A percentile compares a stretch with the other conserved stretches of the same genome.
These are phyloP conservation scores for Takashimella koratensis DNA, from an alignment of 1,284 basidiomycete genomes.

Conservation along the genomic window DNA sequence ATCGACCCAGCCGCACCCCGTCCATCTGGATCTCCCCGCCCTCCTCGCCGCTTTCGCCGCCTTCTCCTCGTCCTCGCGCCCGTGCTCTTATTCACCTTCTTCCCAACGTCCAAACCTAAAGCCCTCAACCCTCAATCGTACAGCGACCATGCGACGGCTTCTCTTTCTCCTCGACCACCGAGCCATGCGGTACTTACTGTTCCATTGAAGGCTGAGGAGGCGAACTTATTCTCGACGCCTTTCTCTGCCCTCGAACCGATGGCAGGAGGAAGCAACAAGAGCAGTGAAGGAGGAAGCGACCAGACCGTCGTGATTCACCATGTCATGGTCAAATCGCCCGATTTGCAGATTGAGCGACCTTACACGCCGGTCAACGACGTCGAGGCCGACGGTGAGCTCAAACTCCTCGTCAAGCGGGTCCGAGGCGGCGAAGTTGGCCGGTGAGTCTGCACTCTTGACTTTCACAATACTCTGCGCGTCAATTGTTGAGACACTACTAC, in stretches of 20 bases:
- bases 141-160: conserved; percentile 27
- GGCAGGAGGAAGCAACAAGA: too few species aligned
- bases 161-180: conserved; percentile 17
- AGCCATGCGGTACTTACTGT: conserved; percentile 30
- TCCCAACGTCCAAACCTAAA: not conserved
- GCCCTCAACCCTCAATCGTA: conserved; percentile 31
- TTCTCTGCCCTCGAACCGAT: too few species aligned
- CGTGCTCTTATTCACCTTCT: not conserved
- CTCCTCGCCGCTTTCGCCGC: not conserved
- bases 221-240: conserved; percentile 4
- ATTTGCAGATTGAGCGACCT: conserved; percentile 46
- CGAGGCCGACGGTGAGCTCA: conserved; percentile 27
- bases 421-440: conserved; percentile 47
- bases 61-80: conserved; percentile 7
- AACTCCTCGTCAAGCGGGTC: conserved; percentile 45
- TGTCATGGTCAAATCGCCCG: conserved; percentile 44
- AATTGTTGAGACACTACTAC: too few species aligned
- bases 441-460: too few species aligned
- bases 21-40: not conserved
- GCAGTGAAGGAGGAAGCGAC: conserved; percentile 1
- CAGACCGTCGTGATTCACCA: conserved; percentile 36
- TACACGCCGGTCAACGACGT: conserved; percentile 47
- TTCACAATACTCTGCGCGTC: too few species aligned
- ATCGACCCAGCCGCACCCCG: not conserved
- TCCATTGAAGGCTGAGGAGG: conserved; percentile 1